Conservation (phyloP, 2,329 filamentous ascomycete genomes). For the Aspergillus neoniger region DNA sequence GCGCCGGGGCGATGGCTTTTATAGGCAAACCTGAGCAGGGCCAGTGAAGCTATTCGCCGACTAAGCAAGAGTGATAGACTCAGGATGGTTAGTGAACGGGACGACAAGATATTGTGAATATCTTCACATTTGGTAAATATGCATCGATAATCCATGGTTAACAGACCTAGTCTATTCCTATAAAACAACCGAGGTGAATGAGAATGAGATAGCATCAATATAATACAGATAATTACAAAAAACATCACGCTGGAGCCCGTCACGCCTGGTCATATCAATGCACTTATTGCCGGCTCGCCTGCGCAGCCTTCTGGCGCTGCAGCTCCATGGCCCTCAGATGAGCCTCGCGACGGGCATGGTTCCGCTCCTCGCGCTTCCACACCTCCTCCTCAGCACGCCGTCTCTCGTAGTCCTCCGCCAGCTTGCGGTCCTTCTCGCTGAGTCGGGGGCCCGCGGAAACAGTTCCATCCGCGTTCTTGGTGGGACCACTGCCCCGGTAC, state of each 20-base stretch:
- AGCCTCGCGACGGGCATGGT: constrained; percentile 35
- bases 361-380: constrained; percentile 38
- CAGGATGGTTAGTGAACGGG: no score
- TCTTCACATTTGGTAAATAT: no score
- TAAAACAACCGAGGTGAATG: neutral
- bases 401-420: constrained; percentile 33
- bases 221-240: constrained; percentile 19
- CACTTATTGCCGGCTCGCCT: constrained; percentile 15
- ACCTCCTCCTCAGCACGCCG: constrained; percentile 33
- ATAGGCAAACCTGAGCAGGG: no score
- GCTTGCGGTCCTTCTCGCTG: constrained; percentile 36
- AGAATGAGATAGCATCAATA: constrained; percentile 14
- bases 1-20: no score
- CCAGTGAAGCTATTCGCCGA: no score
- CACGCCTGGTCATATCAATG: constrained; percentile 9
- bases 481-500: constrained; percentile 25
- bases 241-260: constrained; percentile 5
- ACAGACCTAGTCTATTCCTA: neutral
- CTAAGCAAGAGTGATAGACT: no score
- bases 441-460: constrained; percentile 23
- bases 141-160: neutral
- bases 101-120: no score
- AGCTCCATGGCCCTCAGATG: constrained; percentile 27
- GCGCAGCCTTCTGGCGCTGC: constrained; percentile 27
- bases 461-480: constrained; percentile 26